Conservation (phyloP, 257 asterid genomes). For the Catharanthus roseus region DNA sequence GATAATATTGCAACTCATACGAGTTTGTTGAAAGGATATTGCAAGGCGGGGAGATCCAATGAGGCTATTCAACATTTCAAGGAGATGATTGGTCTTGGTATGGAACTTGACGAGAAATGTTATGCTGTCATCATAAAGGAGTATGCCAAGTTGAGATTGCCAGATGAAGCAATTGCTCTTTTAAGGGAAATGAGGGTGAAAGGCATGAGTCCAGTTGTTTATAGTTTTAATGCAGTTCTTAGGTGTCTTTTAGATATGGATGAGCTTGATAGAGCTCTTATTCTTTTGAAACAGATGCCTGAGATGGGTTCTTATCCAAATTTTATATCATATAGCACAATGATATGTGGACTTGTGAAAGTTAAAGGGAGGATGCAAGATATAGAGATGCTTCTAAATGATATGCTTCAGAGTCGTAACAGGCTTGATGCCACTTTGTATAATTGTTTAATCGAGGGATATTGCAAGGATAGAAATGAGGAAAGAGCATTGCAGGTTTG, state of each 20-base stretch:
- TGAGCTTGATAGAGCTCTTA: conserved; percentile 31
- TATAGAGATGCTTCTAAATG: conserved; percentile 28
- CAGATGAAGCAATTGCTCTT: conserved; percentile 35
- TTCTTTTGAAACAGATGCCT: conserved; percentile 33
- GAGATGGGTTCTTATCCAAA: conserved; percentile 36
- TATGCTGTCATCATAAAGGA: conserved; percentile 34
- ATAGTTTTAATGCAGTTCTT: conserved; percentile 33
- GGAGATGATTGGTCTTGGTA: conserved; percentile 35
- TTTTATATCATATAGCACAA: conserved; percentile 34
- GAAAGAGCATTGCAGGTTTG: conserved; percentile 31
- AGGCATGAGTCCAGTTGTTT: conserved; percentile 22
- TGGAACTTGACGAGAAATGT: conserved; percentile 35
- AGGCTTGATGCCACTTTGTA: conserved; percentile 41
- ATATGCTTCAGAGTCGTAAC: conserved; percentile 31
- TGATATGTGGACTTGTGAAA: conserved; percentile 28
- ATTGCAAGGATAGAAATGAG: conserved; percentile 26
- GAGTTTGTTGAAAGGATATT: conserved; percentile 45
- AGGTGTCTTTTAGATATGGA: conserved; percentile 24
- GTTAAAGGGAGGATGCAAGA: conserved; percentile 35
- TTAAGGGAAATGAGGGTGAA: conserved; percentile 34
- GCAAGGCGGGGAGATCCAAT: conserved; percentile 32
- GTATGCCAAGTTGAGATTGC: conserved; percentile 38
- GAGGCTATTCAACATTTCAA: conserved; percentile 44
- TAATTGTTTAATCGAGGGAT: conserved; percentile 28
- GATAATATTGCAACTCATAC: conserved; percentile 37